phyloP scores from a whole-genome alignment of 2,329 filamentous ascomycete genomes.

The Pseudodiploospora longispora region DNA sequence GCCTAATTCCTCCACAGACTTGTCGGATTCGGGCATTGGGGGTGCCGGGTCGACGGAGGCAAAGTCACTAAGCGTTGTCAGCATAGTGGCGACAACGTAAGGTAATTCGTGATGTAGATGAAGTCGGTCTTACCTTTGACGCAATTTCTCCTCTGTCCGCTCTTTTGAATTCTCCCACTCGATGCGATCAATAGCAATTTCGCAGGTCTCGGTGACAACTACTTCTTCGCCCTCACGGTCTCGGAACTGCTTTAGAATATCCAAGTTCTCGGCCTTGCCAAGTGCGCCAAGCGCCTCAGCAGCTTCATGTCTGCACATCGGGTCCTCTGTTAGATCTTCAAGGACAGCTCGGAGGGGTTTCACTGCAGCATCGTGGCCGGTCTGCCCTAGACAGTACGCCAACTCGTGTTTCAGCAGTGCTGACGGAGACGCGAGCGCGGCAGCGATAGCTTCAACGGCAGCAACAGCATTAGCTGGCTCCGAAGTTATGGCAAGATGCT shows the following conservation, averaged over 20 bases:
- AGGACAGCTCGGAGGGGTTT: slow-evolving; percentile 66
- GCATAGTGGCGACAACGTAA: slow-evolving; percentile 14
- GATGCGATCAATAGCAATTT: slow-evolving; percentile 90
- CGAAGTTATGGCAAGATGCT: slow-evolving; percentile 71
- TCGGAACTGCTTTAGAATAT: slow-evolving; percentile 62
- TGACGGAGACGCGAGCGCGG: slow-evolving; percentile 75
- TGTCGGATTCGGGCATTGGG: slow-evolving; percentile 64
- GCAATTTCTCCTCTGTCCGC: slow-evolving; percentile 66
- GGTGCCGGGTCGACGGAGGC: slow-evolving; percentile 92
- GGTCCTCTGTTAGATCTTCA: slow-evolving; percentile 71
- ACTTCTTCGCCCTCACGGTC: slow-evolving; percentile 69
- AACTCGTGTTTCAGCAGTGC: slow-evolving; percentile 93
- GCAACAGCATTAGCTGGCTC: slow-evolving; percentile 45
- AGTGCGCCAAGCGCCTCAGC: slow-evolving; percentile 90
- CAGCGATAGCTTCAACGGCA: slow-evolving; percentile 74
- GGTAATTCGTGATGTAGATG: slow-evolving; percentile 1
- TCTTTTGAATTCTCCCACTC: slow-evolving; percentile 80
- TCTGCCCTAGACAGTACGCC: slow-evolving; percentile 94
- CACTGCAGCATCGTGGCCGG: slow-evolving; percentile 66
- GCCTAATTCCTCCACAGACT: slow-evolving; percentile 67
- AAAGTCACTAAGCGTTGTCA: slow-evolving; percentile 63
- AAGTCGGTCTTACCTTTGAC: slow-evolving; percentile 56
- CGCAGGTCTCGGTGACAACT: slow-evolving; percentile 89
- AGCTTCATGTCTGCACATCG: slow-evolving; percentile 94
- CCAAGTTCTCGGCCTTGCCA: slow-evolving; percentile 65